These are phyloP conservation scores for Aegilops bicornis DNA, from an alignment of 176 grass and related monocot species.

Conservation along the genomic window DNA sequence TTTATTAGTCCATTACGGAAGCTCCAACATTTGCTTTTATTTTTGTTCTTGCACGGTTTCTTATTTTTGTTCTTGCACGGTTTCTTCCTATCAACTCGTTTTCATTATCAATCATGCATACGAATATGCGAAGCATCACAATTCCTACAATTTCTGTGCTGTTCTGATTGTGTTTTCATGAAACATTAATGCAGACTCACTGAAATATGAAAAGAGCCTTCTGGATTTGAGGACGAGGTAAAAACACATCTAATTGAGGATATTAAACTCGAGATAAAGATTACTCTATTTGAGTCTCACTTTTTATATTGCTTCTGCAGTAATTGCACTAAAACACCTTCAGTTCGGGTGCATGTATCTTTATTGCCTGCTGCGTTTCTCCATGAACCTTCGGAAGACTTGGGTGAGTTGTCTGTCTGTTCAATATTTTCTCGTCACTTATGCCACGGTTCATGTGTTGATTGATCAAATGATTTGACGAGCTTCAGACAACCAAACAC, in stretches of 20 bases:
- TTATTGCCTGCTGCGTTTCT: constrained; percentile 16
- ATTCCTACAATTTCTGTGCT: neutral
- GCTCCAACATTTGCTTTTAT: neutral
- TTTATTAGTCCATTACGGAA: neutral
- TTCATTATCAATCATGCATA: neutral
- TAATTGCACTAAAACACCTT: constrained; percentile 4
- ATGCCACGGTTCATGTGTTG: neutral
- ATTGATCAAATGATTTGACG: neutral
- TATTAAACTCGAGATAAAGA: neutral
- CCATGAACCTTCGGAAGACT: neutral
- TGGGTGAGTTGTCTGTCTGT: constrained; percentile 31
- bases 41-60: neutral
- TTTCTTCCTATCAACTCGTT: neutral
- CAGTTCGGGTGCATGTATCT: constrained; percentile 3
- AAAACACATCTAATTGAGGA: neutral
- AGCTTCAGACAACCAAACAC: neutral
- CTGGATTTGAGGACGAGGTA: constrained; percentile 39
- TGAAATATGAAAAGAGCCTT: neutral
- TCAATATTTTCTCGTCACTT: neutral
- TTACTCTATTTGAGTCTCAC: neutral
- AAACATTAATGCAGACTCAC: constrained; percentile 36
- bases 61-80: neutral
- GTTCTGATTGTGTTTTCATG: constrained; percentile 25
- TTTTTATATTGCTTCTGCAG: neutral
- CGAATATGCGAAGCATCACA: neutral